phyloP scores from a whole-genome alignment of 169 alveolate species.

The Cryptosporidium tyzzeri region DNA sequence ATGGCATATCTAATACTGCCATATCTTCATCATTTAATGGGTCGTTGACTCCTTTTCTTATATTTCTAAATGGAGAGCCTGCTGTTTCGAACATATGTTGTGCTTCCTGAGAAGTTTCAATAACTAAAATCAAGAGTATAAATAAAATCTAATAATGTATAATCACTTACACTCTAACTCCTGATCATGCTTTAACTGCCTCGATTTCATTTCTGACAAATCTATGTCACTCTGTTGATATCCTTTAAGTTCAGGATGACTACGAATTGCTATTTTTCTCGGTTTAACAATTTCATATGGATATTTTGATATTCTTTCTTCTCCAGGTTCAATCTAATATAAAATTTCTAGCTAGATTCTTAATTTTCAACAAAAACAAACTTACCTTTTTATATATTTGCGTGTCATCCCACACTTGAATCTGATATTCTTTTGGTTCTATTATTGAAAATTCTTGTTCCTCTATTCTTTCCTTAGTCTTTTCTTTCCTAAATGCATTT shows the following conservation, averaged over 20 bases:
- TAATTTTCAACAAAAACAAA: not conserved
- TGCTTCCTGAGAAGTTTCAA: constrained; percentile 61
- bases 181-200: constrained; percentile 7
- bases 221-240: constrained; percentile 20
- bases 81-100: constrained; percentile 42
- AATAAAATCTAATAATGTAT: not conserved
- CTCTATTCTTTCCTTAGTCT: constrained; percentile 1
- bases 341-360: no score
- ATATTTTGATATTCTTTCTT: constrained; percentile 18
- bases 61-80: constrained; percentile 59
- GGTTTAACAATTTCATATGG: not conserved
- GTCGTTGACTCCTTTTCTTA: constrained; percentile 8
- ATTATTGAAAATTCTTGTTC: constrained; percentile 35
- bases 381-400: constrained; percentile 49
- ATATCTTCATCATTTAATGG: constrained; percentile 46
- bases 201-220: constrained; percentile 20
- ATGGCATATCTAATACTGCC: constrained; percentile 62
- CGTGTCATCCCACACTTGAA: constrained; percentile 31
- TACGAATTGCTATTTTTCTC: constrained; percentile 38
- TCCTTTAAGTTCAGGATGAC: constrained; percentile 39
- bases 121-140: constrained; percentile 11
- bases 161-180: constrained; percentile 62
- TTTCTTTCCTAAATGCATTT: not conserved
- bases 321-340: constrained; percentile 49
- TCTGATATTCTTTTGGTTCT: constrained; percentile 54